Evolutionary conservation across 163 green algal species (phyloP), one percentile per base, ranked within the genome.

Genomic region (Picocystis sp.): DNA sequence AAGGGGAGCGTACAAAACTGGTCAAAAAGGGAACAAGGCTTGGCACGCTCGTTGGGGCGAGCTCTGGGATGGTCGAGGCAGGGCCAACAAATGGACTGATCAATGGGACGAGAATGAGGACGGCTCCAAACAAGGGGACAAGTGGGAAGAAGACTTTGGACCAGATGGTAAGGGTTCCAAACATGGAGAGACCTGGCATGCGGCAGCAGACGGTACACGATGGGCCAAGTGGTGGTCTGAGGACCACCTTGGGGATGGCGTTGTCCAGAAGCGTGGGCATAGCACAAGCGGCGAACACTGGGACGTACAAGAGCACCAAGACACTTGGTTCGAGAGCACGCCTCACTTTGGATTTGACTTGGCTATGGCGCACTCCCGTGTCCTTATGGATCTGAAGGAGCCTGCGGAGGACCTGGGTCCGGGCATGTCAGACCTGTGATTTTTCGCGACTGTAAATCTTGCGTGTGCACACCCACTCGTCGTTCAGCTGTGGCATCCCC

Each of bases 321-420:
- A 86, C 74, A 92, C 84, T 1, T 92, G 91, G 67, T 93, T 92
- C 72, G 92, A 93, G 69, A 75, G 81, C 29, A 76, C 88, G 22
- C 84, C 84, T 21, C 81, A 92, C 70, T 92, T 92, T 56, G 52
- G 34, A 10, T 58, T 21, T 11, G 21, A 69, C 47, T 67, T 77
- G 50, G 81, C 81, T 0, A 60, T 89, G 15, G 43, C 55, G 1
- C 81, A 91, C 59, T 83, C 72, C 12, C 81, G 77, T 0, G 57
- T 72, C 29, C 29, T 38, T 8, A 38, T 38, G 29, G 29, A 38
- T 38, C 8, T 38, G 29, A 38, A 38, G 29, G 29, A 38, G 8
- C 29, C 29, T 38, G 5, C 29, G 8, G 29, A 38, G 8, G 29
- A 38, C 5, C 29, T 38, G 5, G 29, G 29, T 38, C 29, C 29